Evolutionary conservation across 495 filamentous ascomycete species (phyloP).

Genomic region (Podospora tetraspora): DNA sequence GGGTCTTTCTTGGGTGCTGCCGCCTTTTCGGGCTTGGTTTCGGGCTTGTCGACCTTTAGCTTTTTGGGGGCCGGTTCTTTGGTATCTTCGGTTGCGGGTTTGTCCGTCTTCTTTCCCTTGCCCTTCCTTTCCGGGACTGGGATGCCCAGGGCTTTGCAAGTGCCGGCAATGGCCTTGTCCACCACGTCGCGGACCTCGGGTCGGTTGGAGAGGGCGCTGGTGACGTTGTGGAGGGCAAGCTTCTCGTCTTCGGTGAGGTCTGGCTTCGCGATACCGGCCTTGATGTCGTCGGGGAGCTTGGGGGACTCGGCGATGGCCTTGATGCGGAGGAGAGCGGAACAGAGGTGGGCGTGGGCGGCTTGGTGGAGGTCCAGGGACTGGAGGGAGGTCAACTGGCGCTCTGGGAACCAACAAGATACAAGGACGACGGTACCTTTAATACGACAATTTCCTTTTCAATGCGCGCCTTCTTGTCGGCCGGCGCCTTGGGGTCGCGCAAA

Average conservation of each 20-base stretch:
- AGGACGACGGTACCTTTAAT: constrained; percentile 57
- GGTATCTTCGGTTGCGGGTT: constrained; percentile 18
- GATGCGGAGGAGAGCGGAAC: constrained; percentile 66
- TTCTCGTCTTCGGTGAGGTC: constrained; percentile 46
- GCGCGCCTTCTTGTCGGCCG: constrained; percentile 48
- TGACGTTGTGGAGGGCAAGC: constrained; percentile 61
- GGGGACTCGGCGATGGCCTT: constrained; percentile 58
- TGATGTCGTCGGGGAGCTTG: constrained; percentile 45
- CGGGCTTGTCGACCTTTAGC: constrained; percentile 6
- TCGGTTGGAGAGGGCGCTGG: constrained; percentile 72
- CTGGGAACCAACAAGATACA: background rate
- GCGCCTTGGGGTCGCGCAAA: constrained; percentile 57
- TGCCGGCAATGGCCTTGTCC: constrained; percentile 53
- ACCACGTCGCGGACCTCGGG: constrained; percentile 66
- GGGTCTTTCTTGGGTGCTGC: background rate
- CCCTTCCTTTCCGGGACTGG: constrained; percentile 42
- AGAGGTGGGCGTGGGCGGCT: constrained; percentile 64
- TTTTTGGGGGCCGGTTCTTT: constrained; percentile 19
- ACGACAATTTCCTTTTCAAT: constrained; percentile 69
- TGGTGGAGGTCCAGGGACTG: constrained; percentile 56
- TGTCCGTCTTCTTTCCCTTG: constrained; percentile 16
- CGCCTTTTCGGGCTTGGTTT: constrained; percentile 11
- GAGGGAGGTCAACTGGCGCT: constrained; percentile 1
- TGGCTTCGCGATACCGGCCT: constrained; percentile 41
- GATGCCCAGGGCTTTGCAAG: constrained; percentile 58